Percentiles rank a stretch among this genome's conserved stretches.
These are phyloP conservation scores for Botrytis sinoallii DNA, from an alignment of 2,329 filamentous ascomycete genomes.

Conservation along the genomic window DNA sequence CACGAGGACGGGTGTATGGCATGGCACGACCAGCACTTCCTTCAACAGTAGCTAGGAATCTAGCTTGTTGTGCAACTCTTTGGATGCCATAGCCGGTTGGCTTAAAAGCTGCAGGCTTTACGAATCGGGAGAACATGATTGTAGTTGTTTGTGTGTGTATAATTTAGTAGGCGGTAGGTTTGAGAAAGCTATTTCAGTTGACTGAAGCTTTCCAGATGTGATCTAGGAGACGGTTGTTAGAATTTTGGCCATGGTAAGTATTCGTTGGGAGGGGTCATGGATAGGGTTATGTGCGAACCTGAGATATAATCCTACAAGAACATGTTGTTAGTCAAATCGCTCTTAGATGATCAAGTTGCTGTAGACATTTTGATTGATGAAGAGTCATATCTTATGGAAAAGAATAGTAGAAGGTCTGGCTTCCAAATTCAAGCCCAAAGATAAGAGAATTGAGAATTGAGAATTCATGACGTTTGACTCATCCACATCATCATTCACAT, in stretches of 20 bases:
- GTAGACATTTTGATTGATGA: neutral
- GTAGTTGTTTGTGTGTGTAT: conserved; percentile 33
- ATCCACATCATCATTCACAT: neutral
- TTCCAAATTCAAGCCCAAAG: neutral
- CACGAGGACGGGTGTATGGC: conserved; percentile 54
- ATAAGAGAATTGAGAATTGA: neutral
- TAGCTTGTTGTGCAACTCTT: conserved; percentile 40
- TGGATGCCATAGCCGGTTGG: conserved; percentile 34
- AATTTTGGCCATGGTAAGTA: conserved; percentile 28
- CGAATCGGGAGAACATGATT: conserved; percentile 60
- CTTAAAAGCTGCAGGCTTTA: conserved; percentile 51
- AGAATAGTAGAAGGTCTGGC: neutral
- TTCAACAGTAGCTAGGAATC: conserved; percentile 63
- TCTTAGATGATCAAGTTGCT: neutral
- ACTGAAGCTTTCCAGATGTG: conserved; percentile 45
- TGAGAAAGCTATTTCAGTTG: conserved; percentile 37
- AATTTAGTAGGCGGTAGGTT: conserved; percentile 24
- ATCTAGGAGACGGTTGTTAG: conserved; percentile 36
- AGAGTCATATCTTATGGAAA: neutral
- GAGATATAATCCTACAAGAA: conserved; percentile 67
- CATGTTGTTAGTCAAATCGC: conserved; percentile 46
- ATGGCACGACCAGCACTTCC: conserved; percentile 68
- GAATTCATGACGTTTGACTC: neutral
- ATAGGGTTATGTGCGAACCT: conserved; percentile 46
- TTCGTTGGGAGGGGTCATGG: conserved; percentile 7